Evolutionary conservation across 2,329 filamentous ascomycete species (phyloP).

Genomic region (Colletotrichum sansevieriae): DNA sequence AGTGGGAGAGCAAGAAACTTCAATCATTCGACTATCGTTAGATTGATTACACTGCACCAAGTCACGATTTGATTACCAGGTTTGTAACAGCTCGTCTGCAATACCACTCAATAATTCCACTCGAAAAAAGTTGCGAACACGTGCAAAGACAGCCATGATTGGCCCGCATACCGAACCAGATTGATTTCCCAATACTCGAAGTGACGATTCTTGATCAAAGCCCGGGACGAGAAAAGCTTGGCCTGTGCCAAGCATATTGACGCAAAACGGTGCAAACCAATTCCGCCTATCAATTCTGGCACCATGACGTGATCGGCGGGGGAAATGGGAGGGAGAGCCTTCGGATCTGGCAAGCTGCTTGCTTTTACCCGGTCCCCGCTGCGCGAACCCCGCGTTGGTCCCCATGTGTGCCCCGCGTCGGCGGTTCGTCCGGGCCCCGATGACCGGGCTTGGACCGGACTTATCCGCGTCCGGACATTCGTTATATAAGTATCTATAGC

Average conservation of each 20-base stretch:
- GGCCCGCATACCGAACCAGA: conserved; percentile 10
- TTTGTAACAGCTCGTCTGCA: neutral
- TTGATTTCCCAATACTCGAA: conserved; percentile 2
- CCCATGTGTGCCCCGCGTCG: conserved; percentile 16
- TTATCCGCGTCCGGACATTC: neutral
- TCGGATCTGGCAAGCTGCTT: conserved; percentile 15
- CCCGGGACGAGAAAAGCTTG: conserved; percentile 24
- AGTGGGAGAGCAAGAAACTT: too few relatives aligned
- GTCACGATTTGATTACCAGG: conserved; percentile 12
- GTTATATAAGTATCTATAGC: neutral
- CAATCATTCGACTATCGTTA: too few relatives aligned
- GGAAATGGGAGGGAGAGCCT: conserved; percentile 6
- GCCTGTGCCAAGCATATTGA: conserved; percentile 9
- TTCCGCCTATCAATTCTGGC: conserved; percentile 32
- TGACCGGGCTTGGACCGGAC: neutral
- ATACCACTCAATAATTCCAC: conserved; percentile 15
- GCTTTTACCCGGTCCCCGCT: conserved; percentile 30
- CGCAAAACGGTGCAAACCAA: conserved; percentile 22
- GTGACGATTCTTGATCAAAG: conserved; percentile 15
- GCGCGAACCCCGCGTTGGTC: conserved; percentile 22
- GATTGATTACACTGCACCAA: neutral
- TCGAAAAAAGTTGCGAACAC: neutral
- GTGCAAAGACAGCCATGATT: neutral
- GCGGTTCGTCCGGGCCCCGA: conserved; percentile 11
- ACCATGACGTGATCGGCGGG: conserved; percentile 18